These are phyloP conservation scores for Pseudocercospora pini-densiflorae DNA, from an alignment of 2,329 filamentous ascomycete species.

Conservation along the genomic window DNA sequence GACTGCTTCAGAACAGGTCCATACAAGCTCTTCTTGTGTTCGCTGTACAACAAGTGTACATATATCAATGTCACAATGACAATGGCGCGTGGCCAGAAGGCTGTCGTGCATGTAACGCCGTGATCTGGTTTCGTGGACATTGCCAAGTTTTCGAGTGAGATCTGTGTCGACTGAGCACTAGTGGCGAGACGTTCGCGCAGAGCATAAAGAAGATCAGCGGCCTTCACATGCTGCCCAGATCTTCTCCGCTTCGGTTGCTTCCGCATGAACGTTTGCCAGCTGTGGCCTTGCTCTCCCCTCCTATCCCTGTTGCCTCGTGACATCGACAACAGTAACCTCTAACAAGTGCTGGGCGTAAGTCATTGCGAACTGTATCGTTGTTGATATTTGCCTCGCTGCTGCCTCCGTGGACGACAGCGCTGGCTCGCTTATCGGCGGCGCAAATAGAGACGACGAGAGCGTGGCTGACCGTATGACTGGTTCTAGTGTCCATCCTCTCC, in stretches of 20 bases:
- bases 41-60: slow-evolving; percentile 1
- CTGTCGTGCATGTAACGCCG: neutral
- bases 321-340: slow-evolving; percentile 4
- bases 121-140: neutral
- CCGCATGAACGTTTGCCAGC: neutral
- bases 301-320: slow-evolving; percentile 1
- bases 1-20: neutral
- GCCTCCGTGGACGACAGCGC: neutral
- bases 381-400: slow-evolving; percentile 6
- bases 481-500: slow-evolving; percentile 1
- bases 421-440: slow-evolving; percentile 4
- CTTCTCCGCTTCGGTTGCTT: neutral
- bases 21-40: neutral
- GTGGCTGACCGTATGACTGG: slow-evolving; percentile 9
- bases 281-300: neutral
- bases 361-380: neutral
- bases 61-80: slow-evolving; percentile 7
- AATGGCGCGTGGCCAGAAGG: slow-evolving; percentile 1
- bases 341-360: slow-evolving; percentile 5
- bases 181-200: neutral
- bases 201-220: neutral
- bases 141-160: slow-evolving; percentile 1
- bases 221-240: neutral
- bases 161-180: neutral
- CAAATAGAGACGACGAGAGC: neutral